Evolutionary conservation across 2,329 filamentous ascomycete genomes (phyloP), one percentile per base, ranked within the genome.

Genomic region (Ophiocordyceps unilateralis): DNA sequence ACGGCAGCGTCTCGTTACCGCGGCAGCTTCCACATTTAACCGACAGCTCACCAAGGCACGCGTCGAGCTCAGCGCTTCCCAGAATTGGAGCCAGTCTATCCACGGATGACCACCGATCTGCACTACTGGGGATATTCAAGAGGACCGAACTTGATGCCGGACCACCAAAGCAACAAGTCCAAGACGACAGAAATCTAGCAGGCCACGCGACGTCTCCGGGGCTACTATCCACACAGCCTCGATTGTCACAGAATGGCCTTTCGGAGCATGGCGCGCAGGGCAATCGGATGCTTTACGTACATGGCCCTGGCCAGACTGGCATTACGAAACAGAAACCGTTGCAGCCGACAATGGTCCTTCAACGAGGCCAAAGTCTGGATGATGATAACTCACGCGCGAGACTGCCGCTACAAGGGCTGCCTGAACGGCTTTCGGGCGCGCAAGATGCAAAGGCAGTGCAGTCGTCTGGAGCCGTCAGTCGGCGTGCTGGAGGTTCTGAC

Each of bases 101-200:
- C 5, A 46, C 45, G 6, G 53, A 54, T 23, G 49, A 55, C 39
- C 70, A 75, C 47, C 66, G 69, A 20, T 66, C 63, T 17, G 60
- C 67, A 8, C 57, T 76, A 19, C 58, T 76, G 14, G 67, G 62
- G 20, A 72, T 76, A 60, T 74, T 77, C 56, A 74, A 71, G 46
- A 66, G 66, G 47, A 48, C 55, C 48, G 45, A 46, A 5, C 4
- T 44, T 15, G 46, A 45, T n/a, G 12, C 46, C 40, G 9, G 43
- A 39, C 39, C 37, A 20, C 44, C 44, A 21, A 26, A 14, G 20
- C 17, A 10, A 15, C 38, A 40, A 14, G 9, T 8, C 12, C 24
- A 26, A 26, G 24, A 12, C 24, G 12, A n/a, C n/a, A n/a, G n/a
- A n/a, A n/a, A n/a, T n/a, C n/a, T n/a, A n/a, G n/a, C n/a, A n/a